A percentile compares a stretch with the other conserved stretches of the same genome.
Evolutionary conservation across 768 basidiomycete genomes (phyloP).

Genomic region (Russula lepida): DNA sequence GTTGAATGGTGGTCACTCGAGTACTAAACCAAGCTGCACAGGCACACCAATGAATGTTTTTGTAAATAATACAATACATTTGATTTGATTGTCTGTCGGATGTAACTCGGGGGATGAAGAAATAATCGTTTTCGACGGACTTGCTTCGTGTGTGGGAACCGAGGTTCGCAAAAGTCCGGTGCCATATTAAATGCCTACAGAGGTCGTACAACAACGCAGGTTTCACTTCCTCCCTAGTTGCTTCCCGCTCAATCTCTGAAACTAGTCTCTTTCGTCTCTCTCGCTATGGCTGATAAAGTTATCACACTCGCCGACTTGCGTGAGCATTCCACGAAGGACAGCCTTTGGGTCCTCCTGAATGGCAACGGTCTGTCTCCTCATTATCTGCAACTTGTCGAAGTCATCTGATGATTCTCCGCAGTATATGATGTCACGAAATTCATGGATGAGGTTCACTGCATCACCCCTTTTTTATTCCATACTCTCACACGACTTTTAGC

Average conservation of each 20-base stretch:
- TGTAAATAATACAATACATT: neutral
- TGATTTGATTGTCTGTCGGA: neutral
- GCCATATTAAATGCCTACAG: slow-evolving; percentile 10
- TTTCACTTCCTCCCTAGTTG: slow-evolving; percentile 19
- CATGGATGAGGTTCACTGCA: slow-evolving; percentile 69
- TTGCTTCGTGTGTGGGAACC: slow-evolving; percentile 12
- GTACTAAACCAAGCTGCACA: slow-evolving; percentile 66
- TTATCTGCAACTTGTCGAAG: slow-evolving; percentile 7
- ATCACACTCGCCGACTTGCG: slow-evolving; percentile 72
- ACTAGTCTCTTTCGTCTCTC: slow-evolving; percentile 5
- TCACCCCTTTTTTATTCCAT: neutral
- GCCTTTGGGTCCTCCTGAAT: slow-evolving; percentile 74
- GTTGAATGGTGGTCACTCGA: slow-evolving; percentile 51
- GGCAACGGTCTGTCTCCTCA: slow-evolving; percentile 55
- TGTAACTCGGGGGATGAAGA: slow-evolving; percentile 1
- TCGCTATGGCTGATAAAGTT: slow-evolving; percentile 37
- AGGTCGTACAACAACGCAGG: neutral
- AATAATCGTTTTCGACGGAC: slow-evolving; percentile 7
- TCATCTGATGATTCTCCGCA: slow-evolving; percentile 29
- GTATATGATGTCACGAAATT: slow-evolving; percentile 94
- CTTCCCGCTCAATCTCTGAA: slow-evolving; percentile 16
- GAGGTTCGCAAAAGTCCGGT: slow-evolving; percentile 13
- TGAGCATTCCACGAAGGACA: slow-evolving; percentile 63
- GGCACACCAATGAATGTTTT: neutral
- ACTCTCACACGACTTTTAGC: slow-evolving; percentile 37